Evolutionary conservation across 2,329 filamentous ascomycete genomes (phyloP).

Genomic region (Balansia obtecta): DNA sequence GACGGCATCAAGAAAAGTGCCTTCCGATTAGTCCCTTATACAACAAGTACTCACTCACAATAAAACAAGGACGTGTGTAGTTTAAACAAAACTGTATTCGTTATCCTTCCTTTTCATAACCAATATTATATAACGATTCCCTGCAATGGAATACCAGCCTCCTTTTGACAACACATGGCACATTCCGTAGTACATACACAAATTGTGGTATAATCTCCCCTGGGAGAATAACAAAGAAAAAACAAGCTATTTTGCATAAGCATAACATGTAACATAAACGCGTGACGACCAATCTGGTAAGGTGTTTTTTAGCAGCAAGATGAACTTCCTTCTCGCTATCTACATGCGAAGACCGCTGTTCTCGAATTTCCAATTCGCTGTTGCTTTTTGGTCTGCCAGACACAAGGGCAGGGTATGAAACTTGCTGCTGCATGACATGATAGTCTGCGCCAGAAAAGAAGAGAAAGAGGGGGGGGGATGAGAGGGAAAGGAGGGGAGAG

Average conservation of each 20-base stretch:
- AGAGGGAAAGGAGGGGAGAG: no score
- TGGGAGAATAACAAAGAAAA: background rate
- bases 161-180: background rate
- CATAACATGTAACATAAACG: background rate
- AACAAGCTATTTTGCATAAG: background rate
- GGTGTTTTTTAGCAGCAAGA: background rate
- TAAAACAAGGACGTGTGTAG: background rate
- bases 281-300: background rate
- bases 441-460: no score
- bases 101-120: conserved; percentile 1
- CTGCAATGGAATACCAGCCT: background rate
- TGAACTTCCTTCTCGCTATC: background rate
- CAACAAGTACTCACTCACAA: background rate
- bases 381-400: background rate
- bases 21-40: background rate
- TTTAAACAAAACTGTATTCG: background rate
- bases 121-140: background rate
- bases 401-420: background rate
- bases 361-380: background rate
- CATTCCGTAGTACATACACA: conserved; percentile 1
- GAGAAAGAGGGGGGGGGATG: no score
- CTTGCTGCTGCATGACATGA: background rate
- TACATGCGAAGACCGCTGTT: background rate
- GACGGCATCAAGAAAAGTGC: background rate
- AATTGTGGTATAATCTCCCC: background rate